A percentile compares a stretch with the other conserved stretches of the same genome.
Evolutionary conservation across 805 yeast species (phyloP).

Genomic region (Cyberlindnera petersonii): DNA sequence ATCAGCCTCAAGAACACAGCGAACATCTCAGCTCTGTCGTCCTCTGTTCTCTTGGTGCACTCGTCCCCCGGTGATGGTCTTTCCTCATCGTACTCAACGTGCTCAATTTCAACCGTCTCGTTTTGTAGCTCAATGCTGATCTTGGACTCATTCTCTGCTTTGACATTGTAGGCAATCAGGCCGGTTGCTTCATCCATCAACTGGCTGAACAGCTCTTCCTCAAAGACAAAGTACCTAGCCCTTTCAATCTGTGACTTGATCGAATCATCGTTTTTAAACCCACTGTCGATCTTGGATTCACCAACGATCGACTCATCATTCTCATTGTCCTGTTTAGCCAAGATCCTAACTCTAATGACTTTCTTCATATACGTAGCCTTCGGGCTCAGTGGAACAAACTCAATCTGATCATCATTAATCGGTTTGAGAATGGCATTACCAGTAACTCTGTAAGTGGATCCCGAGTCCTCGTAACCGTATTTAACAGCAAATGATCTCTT

Average conservation of each 20-base stretch:
- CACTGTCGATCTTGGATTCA: conserved; percentile 37
- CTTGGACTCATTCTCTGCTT: conserved; percentile 57
- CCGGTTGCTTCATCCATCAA: conserved; percentile 70
- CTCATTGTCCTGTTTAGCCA: conserved; percentile 48
- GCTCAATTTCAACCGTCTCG: conserved; percentile 67
- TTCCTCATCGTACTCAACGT: conserved; percentile 41
- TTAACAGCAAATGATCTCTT: conserved; percentile 67
- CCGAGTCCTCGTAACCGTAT: conserved; percentile 90
- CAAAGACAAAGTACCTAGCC: conserved; percentile 76
- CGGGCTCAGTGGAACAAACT: conserved; percentile 35
- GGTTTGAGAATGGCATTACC: conserved; percentile 74
- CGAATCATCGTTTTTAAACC: conserved; percentile 27
- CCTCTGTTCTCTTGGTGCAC: conserved; percentile 41
- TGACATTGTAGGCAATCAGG: conserved; percentile 65
- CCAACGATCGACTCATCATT: conserved; percentile 54
- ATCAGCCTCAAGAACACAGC: conserved; percentile 32
- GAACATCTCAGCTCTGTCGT: conserved; percentile 33
- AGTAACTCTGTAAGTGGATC: conserved; percentile 60
- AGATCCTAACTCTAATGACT: conserved; percentile 56
- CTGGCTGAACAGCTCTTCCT: conserved; percentile 81
- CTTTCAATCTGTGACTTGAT: conserved; percentile 56
- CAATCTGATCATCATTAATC: conserved; percentile 38
- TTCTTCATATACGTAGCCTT: conserved; percentile 37
- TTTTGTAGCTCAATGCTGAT: conserved; percentile 62
- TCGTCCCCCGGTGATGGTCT: conserved; percentile 30